Evolutionary conservation across 1,139 yeast species (phyloP).

Genomic region (Zygosaccharomyces pseudobailii): DNA sequence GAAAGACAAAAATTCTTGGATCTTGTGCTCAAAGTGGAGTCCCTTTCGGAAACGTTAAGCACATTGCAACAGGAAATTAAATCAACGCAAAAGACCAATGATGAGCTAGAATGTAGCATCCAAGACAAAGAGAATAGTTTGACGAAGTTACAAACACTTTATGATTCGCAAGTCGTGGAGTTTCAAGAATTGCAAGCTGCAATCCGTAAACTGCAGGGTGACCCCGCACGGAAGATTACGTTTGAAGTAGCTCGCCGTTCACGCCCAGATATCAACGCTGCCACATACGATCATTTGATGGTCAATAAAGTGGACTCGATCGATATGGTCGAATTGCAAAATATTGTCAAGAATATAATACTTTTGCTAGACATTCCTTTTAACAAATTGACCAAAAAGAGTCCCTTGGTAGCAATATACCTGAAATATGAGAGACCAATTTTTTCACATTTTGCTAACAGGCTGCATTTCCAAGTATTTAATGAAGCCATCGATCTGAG

Average conservation of each 20-base stretch:
- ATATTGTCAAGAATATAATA: slow-evolving; percentile 32
- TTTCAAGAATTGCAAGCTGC: slow-evolving; percentile 8
- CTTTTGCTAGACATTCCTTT: slow-evolving; percentile 33
- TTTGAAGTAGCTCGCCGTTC: slow-evolving; percentile 18
- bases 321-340: slow-evolving; percentile 29
- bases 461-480: slow-evolving; percentile 26
- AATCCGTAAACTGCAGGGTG: slow-evolving; percentile 13
- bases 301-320: slow-evolving; percentile 28
- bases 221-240: slow-evolving; percentile 14
- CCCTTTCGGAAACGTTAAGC: slow-evolving; percentile 4
- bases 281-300: slow-evolving; percentile 24
- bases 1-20: slow-evolving; percentile 8
- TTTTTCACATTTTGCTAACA: slow-evolving; percentile 31
- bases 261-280: slow-evolving; percentile 17
- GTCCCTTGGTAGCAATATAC: slow-evolving; percentile 29
- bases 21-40: slow-evolving; percentile 12
- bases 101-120: slow-evolving; percentile 1
- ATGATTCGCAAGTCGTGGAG: slow-evolving; percentile 6
- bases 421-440: slow-evolving; percentile 29
- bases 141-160: slow-evolving; percentile 2
- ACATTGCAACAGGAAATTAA: slow-evolving; percentile 7
- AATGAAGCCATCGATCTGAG: slow-evolving; percentile 26
- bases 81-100: slow-evolving; percentile 1
- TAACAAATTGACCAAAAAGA: slow-evolving; percentile 27
- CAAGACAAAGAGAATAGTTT: slow-evolving; percentile 5